Percentiles rank a stretch among this genome's conserved stretches.
These are phyloP conservation scores for Tetrapisispora iriomotensis DNA, from an alignment of 805 yeast genomes.

Conservation along the genomic window DNA sequence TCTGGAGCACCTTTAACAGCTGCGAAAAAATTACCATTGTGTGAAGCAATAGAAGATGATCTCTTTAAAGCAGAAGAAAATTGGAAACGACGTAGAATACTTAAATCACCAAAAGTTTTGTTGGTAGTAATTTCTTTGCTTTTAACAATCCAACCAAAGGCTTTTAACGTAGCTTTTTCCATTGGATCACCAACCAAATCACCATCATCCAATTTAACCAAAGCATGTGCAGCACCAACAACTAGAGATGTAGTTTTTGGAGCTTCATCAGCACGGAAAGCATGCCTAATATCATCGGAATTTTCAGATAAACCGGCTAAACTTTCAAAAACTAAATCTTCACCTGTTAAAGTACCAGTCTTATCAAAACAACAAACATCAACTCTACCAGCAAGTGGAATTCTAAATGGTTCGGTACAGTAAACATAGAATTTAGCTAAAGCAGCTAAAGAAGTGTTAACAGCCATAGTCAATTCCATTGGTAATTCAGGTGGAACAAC, in stretches of 20 bases:
- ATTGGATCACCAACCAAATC: conserved; percentile 98
- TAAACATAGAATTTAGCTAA: conserved; percentile 79
- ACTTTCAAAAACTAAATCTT: conserved; percentile 93
- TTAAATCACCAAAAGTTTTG: conserved; percentile 37
- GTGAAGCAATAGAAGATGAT: conserved; percentile 74
- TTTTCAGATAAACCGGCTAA: conserved; percentile 64
- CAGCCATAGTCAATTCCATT: conserved; percentile 98
- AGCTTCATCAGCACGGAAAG: conserved; percentile 47
- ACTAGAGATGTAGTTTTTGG: conserved; percentile 61
- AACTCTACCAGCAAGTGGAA: conserved; percentile 94
- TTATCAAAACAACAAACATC: conserved; percentile 98
- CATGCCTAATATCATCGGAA: conserved; percentile 40
- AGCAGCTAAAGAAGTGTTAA: conserved; percentile 81
- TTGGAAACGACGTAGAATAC: conserved; percentile 87
- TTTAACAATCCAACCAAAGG: conserved; percentile 77
- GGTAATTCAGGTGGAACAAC: conserved; percentile 99
- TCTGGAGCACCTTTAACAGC: conserved; percentile 98
- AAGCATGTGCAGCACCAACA: conserved; percentile 92
- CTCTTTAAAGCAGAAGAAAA: conserved; percentile 93
- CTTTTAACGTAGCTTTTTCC: conserved; percentile 92
- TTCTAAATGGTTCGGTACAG: conserved; percentile 97
- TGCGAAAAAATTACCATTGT: conserved; percentile 50
- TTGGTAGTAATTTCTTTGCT: conserved; percentile 61
- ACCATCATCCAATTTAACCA: conserved; percentile 90
- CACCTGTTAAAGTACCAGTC: conserved; percentile 96